These are phyloP conservation scores for Daldinia grandis DNA, from an alignment of 495 filamentous ascomycete species.

Conservation along the genomic window DNA sequence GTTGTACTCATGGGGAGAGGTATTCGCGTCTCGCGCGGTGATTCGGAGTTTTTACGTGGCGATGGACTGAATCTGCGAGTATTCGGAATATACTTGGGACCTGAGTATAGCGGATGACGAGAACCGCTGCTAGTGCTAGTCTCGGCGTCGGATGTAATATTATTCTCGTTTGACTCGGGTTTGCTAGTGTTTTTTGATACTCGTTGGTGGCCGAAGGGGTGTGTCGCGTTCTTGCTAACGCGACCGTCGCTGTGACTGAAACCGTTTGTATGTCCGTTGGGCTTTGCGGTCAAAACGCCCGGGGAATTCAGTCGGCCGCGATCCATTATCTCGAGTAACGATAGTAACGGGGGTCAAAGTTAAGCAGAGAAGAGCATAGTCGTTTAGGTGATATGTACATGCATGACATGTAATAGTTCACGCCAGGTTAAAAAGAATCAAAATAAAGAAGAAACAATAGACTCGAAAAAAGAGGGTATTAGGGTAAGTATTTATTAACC, in stretches of 20 bases:
- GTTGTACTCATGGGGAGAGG: conserved; percentile 46
- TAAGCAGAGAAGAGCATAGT: conserved; percentile 29
- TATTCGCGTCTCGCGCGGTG: conserved; percentile 50
- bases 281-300: conserved; percentile 37
- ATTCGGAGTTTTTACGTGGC: conserved; percentile 28
- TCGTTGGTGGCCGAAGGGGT: conserved; percentile 30
- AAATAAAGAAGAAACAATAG: conserved; percentile 8
- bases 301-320: conserved; percentile 27
- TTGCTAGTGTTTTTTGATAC: conserved; percentile 17
- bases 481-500: conserved; percentile 13
- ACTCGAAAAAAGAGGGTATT: neutral
- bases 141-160: conserved; percentile 36
- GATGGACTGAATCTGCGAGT: conserved; percentile 28
- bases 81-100: conserved; percentile 29
- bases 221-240: conserved; percentile 21
- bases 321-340: conserved; percentile 40
- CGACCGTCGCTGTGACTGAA: conserved; percentile 9
- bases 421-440: conserved; percentile 10
- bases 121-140: conserved; percentile 20
- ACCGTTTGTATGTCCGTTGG: conserved; percentile 28
- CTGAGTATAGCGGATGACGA: conserved; percentile 29
- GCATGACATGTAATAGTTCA: conserved; percentile 25
- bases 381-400: conserved; percentile 17
- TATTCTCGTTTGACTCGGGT: conserved; percentile 41
- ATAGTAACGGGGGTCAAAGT: conserved; percentile 10